Conservation (phyloP, 306 rosid species). For the Abrus precatorius region DNA sequence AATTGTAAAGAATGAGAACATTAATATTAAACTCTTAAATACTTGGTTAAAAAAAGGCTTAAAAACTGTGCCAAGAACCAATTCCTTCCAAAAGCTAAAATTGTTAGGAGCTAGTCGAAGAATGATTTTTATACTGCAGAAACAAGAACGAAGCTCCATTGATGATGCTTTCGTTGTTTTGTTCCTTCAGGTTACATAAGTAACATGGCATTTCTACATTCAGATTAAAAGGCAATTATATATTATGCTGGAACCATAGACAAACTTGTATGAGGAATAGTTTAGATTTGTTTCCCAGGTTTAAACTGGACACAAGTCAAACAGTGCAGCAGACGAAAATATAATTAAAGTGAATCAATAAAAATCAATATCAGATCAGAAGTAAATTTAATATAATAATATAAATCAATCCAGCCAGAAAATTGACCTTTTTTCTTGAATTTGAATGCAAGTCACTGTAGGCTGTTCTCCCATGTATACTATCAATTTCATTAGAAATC, state of each 20-base stretch:
- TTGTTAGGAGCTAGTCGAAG: constrained; percentile 2
- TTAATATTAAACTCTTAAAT: not conserved
- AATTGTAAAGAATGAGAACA: not conserved
- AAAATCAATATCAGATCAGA: constrained; percentile 1
- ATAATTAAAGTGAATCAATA: constrained; percentile 2
- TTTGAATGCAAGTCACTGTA: constrained; percentile 48
- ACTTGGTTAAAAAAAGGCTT: constrained; percentile 7
- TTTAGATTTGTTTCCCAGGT: not conserved
- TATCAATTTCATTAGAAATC: constrained; percentile 61
- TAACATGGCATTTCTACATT: constrained; percentile 13
- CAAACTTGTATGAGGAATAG: constrained; percentile 2
- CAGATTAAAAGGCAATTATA: constrained; percentile 25
- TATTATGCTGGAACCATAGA: not conserved
- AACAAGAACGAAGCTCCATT: constrained; percentile 19
- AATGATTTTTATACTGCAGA: not conserved
- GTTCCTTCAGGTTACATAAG: constrained; percentile 13
- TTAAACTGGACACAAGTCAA: not conserved
- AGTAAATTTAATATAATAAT: constrained; percentile 30
- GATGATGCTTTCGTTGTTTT: constrained; percentile 14
- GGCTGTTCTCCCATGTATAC: constrained; percentile 55
- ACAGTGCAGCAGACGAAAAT: not conserved
- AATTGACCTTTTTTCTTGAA: constrained; percentile 69
- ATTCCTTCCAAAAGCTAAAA: constrained; percentile 18
- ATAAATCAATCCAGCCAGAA: constrained; percentile 48
- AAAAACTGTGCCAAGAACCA: not conserved